phyloP scores from a whole-genome alignment of 139 green algal species.

The Coelastrella sp. region DNA sequence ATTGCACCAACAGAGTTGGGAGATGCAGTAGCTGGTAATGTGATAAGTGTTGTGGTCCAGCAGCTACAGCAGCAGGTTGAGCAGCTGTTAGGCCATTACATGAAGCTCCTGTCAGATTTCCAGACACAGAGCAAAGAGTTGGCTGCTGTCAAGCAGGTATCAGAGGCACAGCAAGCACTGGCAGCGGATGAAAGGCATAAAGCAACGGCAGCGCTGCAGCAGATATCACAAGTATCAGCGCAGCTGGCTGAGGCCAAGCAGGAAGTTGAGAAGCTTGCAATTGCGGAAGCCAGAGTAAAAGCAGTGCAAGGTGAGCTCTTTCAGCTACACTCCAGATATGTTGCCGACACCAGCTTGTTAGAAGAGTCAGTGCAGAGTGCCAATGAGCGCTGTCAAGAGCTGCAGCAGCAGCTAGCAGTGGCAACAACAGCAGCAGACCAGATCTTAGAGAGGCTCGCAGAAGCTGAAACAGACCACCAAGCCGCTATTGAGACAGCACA shows the following conservation, averaged over 20 bases:
- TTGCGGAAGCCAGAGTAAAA: not conserved
- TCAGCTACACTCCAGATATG: slow-evolving; percentile 16
- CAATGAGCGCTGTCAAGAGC: not conserved
- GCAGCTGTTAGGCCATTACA: too few relatives aligned
- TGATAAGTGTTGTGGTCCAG: too few relatives aligned
- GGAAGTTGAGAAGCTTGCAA: not conserved
- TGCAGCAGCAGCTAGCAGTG: slow-evolving; percentile 17
- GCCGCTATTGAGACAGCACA: not conserved
- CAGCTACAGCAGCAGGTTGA: not conserved
- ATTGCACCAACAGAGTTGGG: not conserved
- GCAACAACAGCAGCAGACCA: not conserved
- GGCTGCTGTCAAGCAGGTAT: too few relatives aligned
- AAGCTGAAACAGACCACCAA: slow-evolving; percentile 7
- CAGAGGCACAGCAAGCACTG: too few relatives aligned
- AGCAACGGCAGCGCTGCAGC: too few relatives aligned
- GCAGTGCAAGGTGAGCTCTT: slow-evolving; percentile 11
- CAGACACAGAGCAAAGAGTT: too few relatives aligned
- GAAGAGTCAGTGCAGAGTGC: not conserved
- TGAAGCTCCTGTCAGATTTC: too few relatives aligned
- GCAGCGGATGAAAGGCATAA: too few relatives aligned
- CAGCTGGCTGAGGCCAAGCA: not conserved
- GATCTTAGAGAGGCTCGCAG: not conserved
- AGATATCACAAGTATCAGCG: too few relatives aligned
- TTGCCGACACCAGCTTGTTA: slow-evolving; percentile 2
- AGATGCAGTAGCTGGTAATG: too few relatives aligned